Conservation (phyloP, 257 asterid genomes). For the Solanum etuberosum region DNA sequence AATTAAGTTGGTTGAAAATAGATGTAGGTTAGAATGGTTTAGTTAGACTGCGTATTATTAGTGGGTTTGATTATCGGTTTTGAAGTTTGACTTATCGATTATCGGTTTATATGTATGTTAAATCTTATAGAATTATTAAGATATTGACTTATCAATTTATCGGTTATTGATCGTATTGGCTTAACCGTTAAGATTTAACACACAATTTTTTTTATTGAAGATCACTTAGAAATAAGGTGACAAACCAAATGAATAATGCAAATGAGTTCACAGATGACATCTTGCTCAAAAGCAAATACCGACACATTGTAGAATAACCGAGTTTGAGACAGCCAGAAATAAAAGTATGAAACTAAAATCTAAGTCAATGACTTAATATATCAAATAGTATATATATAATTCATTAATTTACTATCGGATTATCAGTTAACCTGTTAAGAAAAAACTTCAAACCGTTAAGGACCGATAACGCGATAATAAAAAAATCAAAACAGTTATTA, state of each 20-base stretch:
- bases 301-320: background rate
- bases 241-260: background rate
- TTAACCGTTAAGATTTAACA: too few relatives aligned
- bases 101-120: background rate
- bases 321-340: background rate
- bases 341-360: background rate
- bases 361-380: background rate
- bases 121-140: too few relatives aligned
- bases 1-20: background rate
- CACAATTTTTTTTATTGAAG: background rate
- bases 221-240: background rate
- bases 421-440: too few relatives aligned
- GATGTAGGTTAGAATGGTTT: background rate
- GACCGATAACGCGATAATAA: too few relatives aligned
- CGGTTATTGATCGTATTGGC: background rate
- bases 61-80: too few relatives aligned
- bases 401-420: background rate
- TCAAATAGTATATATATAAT: background rate
- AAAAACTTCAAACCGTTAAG: too few relatives aligned
- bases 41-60: background rate
- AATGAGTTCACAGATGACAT: too few relatives aligned
- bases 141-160: too few relatives aligned
- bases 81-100: background rate
- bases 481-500: too few relatives aligned
- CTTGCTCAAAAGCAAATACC: background rate